phyloP scores from a whole-genome alignment of 305 asterid species.

The Fraxinus paxiana region DNA sequence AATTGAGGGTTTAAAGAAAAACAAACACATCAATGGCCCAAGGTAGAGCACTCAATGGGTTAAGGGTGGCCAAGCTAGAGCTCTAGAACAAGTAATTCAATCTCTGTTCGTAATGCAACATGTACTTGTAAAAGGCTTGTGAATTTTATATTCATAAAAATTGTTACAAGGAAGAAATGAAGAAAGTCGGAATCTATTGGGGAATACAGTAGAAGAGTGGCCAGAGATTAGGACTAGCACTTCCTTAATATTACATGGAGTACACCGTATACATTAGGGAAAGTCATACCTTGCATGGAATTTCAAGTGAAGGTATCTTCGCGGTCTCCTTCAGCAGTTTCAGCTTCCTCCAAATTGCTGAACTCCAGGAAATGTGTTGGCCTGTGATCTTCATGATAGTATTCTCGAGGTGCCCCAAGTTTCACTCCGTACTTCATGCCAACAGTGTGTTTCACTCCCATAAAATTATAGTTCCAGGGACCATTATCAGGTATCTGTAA shows the following conservation, averaged over 20 bases:
- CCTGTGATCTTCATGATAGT: constrained; percentile 83
- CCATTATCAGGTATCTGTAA: constrained; percentile 25
- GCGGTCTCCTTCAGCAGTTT: constrained; percentile 76
- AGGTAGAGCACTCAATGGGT: too few species aligned
- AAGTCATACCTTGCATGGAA: not conserved
- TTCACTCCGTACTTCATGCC: constrained; percentile 87
- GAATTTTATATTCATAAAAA: too few species aligned
- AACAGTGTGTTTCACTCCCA: constrained; percentile 87
- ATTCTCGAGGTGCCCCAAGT: constrained; percentile 83
- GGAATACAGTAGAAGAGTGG: not conserved
- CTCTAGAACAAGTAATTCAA: too few species aligned
- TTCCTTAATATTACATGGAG: not conserved
- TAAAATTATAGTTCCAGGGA: constrained; percentile 95
- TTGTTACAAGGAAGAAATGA: not conserved
- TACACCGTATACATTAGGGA: not conserved
- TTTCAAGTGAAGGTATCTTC: constrained; percentile 58
- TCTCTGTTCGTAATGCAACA: too few species aligned
- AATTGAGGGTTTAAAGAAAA: too few species aligned
- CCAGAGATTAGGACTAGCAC: not conserved
- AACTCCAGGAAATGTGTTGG: constrained; percentile 93
- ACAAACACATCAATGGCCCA: too few species aligned
- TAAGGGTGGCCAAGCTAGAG: too few species aligned
- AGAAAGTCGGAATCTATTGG: not conserved
- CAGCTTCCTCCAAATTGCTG: constrained; percentile 92
- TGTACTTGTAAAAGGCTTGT: too few species aligned